Conservation (phyloP, 2,329 filamentous ascomycete species). For the Sclerotinia borealis region DNA sequence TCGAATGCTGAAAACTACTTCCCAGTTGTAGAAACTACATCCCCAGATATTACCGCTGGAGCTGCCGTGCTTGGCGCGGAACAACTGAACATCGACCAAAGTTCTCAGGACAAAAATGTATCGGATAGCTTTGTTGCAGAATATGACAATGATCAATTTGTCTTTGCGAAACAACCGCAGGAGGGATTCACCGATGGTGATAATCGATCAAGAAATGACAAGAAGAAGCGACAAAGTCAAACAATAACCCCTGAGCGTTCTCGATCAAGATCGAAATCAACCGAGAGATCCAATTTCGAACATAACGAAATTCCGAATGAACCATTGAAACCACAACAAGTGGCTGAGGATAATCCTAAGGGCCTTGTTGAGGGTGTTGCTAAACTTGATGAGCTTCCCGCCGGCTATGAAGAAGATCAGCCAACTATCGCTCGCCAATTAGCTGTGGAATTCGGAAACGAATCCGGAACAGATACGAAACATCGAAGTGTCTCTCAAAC, state of each 20-base stretch:
- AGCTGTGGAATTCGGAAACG: conserved; percentile 24
- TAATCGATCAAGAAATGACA: too few relatives aligned
- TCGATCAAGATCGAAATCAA: too few relatives aligned
- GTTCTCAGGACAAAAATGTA: conserved; percentile 8
- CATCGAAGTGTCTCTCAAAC: neutral
- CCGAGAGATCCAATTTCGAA: too few relatives aligned
- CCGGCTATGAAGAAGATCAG: conserved; percentile 13
- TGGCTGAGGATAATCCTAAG: neutral
- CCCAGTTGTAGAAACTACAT: conserved; percentile 10
- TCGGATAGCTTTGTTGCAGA: conserved; percentile 23
- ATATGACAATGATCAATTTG: conserved; percentile 27
- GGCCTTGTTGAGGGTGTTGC: conserved; percentile 1
- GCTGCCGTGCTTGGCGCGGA: conserved; percentile 16
- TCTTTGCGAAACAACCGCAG: conserved; percentile 26
- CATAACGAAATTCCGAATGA: neutral
- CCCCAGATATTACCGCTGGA: conserved; percentile 17
- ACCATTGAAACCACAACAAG: neutral
- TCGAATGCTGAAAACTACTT: conserved; percentile 14
- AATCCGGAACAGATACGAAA: conserved; percentile 23
- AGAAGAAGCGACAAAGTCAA: too few relatives aligned
- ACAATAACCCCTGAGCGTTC: too few relatives aligned
- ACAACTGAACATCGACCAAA: conserved; percentile 2
- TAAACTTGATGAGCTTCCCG: conserved; percentile 7
- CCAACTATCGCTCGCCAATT: conserved; percentile 16
- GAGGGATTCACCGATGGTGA: conserved; percentile 26